A percentile compares a stretch with the other conserved stretches of the same genome.
Conservation (phyloP, 768 basidiomycete genomes). For the Collybia mongolica region DNA sequence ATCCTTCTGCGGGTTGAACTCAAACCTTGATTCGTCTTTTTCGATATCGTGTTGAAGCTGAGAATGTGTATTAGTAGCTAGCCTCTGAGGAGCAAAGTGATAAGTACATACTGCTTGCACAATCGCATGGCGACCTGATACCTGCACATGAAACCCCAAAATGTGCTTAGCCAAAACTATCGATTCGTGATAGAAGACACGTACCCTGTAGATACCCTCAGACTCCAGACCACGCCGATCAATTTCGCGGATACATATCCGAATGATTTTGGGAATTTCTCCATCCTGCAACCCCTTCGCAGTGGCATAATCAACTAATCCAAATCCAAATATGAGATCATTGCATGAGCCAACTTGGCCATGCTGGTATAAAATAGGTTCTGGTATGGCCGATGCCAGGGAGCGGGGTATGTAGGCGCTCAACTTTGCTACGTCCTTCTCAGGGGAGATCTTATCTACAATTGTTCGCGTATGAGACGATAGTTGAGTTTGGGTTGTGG, state of each 20-base stretch:
- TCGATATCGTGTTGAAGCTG: slow-evolving; percentile 88
- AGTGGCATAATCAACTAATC: slow-evolving; percentile 85
- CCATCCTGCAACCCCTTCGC: slow-evolving; percentile 71
- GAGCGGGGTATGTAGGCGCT: slow-evolving; percentile 58
- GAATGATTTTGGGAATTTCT: slow-evolving; percentile 76
- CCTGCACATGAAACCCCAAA: slow-evolving; percentile 35
- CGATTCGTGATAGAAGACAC: slow-evolving; percentile 14
- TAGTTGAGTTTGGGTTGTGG: slow-evolving; percentile 71
- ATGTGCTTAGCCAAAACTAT: too few relatives aligned
- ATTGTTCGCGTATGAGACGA: slow-evolving; percentile 60
- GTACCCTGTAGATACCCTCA: slow-evolving; percentile 81
- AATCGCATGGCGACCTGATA: slow-evolving; percentile 81
- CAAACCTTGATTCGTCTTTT: slow-evolving; percentile 73
- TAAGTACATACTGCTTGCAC: slow-evolving; percentile 66
- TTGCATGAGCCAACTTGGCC: slow-evolving; percentile 81
- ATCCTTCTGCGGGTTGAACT: slow-evolving; percentile 65
- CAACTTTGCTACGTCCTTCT: slow-evolving; percentile 64
- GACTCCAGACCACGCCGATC: slow-evolving; percentile 75
- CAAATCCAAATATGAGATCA: slow-evolving; percentile 89
- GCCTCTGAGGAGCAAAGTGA: neutral
- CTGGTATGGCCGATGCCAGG: slow-evolving; percentile 64
- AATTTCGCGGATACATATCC: slow-evolving; percentile 79
- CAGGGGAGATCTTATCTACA: slow-evolving; percentile 67
- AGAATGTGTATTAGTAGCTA: neutral
- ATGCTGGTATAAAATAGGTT: slow-evolving; percentile 73